Conservation (phyloP, 2,329 filamentous ascomycete genomes). For the Penicillium sp. region DNA sequence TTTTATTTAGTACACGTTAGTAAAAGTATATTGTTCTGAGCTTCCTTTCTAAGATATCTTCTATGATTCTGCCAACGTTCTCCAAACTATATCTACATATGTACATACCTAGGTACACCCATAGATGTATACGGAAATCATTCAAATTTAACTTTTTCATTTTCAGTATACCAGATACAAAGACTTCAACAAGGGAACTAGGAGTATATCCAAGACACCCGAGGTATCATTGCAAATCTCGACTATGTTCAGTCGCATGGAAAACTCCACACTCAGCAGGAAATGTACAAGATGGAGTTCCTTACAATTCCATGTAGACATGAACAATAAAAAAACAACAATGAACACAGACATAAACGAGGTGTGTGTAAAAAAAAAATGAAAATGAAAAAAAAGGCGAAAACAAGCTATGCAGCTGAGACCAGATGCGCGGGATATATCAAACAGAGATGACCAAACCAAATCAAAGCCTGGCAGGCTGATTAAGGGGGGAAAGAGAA, state of each 20-base stretch:
- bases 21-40: neutral
- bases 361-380: neutral
- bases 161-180: constrained; percentile 1
- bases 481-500: constrained; percentile 7
- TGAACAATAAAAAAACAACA: neutral
- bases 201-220: constrained; percentile 8
- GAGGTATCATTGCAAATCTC: constrained; percentile 4
- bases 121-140: too few species aligned
- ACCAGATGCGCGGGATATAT: constrained; percentile 23
- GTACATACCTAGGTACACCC: too few species aligned
- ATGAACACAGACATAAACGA: neutral
- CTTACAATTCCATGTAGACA: constrained; percentile 2
- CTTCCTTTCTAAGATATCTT: neutral
- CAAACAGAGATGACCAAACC: constrained; percentile 16
- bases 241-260: constrained; percentile 11
- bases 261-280: constrained; percentile 11
- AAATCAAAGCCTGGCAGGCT: constrained; percentile 4
- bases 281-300: constrained; percentile 19
- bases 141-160: neutral
- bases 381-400: constrained; percentile 1
- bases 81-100: neutral
- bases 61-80: neutral
- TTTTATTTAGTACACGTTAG: neutral
- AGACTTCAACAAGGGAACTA: neutral
- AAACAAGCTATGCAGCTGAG: constrained; percentile 17